A percentile compares a stretch with the other conserved stretches of the same genome.
phyloP scores from a whole-genome alignment of 2,329 filamentous ascomycete genomes.

The Aspergillus candidus region DNA sequence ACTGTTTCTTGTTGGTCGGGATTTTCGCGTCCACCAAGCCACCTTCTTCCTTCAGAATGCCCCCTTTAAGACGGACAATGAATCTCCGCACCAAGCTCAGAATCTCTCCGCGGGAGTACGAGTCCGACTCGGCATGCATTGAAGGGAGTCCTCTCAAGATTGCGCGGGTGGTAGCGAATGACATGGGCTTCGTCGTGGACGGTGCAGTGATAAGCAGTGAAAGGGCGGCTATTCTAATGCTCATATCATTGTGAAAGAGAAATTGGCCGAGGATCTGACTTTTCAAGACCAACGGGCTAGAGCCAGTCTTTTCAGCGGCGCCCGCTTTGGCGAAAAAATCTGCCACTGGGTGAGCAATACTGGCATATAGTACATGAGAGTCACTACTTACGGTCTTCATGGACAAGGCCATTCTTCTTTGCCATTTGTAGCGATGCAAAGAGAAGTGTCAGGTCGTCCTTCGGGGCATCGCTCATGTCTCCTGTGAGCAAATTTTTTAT shows the following conservation, averaged over 20 bases:
- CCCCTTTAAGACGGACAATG: constrained; percentile 66
- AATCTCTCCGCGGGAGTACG: constrained; percentile 77
- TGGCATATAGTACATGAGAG: constrained; percentile 4
- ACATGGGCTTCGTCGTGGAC: constrained; percentile 67
- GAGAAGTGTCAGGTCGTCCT: constrained; percentile 54
- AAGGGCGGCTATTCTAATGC: constrained; percentile 72
- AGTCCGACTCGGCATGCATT: constrained; percentile 77
- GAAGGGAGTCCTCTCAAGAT: constrained; percentile 61
- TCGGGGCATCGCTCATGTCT: constrained; percentile 42
- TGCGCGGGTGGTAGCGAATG: constrained; percentile 53
- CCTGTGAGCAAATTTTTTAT: constrained; percentile 44
- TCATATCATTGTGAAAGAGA: constrained; percentile 47
- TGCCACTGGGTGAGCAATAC: constrained; percentile 11
- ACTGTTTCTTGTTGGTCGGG: constrained; percentile 11
- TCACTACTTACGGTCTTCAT: constrained; percentile 54
- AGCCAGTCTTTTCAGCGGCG: constrained; percentile 6
- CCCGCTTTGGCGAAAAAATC: constrained; percentile 22
- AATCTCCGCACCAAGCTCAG: constrained; percentile 69
- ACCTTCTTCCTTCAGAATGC: constrained; percentile 43
- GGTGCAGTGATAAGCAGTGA: constrained; percentile 72
- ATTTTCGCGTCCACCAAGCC: constrained; percentile 19
- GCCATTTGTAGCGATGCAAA: constrained; percentile 64
- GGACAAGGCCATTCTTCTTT: constrained; percentile 63
- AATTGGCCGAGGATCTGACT: constrained; percentile 33
- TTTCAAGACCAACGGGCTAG: constrained; percentile 26